A percentile compares a stretch with the other conserved stretches of the same genome.
Conservation (phyloP, 1,284 basidiomycete species). For the Salmacisia buchloeana region DNA sequence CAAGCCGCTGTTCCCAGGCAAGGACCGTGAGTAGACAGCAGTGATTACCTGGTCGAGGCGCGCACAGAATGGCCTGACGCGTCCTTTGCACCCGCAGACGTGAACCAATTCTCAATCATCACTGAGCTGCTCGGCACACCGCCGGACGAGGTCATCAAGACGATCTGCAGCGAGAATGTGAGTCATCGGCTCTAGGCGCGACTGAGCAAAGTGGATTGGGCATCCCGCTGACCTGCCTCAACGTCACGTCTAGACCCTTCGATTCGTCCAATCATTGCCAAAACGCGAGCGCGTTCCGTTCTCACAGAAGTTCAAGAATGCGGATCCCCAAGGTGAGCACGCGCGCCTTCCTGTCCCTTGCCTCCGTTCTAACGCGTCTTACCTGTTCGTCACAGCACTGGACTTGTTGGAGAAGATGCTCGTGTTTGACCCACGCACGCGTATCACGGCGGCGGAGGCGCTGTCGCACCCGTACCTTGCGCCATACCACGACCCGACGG, state of each 20-base stretch:
- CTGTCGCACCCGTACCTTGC: constrained; percentile 89
- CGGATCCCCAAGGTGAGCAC: constrained; percentile 67
- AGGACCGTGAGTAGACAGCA: constrained; percentile 62
- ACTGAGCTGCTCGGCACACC: constrained; percentile 96
- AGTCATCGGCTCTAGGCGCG: constrained; percentile 35
- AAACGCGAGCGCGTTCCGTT: constrained; percentile 95
- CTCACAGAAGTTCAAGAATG: constrained; percentile 82
- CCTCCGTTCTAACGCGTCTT: background rate
- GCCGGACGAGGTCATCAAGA: constrained; percentile 98
- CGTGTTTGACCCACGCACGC: constrained; percentile 93
- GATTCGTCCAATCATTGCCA: constrained; percentile 94
- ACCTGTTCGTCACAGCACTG: constrained; percentile 60
- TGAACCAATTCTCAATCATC: constrained; percentile 99
- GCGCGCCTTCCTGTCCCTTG: constrained; percentile 16
- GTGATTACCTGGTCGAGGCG: background rate
- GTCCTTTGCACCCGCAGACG: constrained; percentile 60
- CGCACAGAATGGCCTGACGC: background rate
- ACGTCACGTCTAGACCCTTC: constrained; percentile 68
- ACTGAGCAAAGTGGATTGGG: background rate
- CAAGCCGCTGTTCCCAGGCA: constrained; percentile 96
- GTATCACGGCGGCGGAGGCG: constrained; percentile 89
- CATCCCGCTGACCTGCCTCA: background rate
- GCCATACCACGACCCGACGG: constrained; percentile 96
- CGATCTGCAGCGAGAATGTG: constrained; percentile 95
- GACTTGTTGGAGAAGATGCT: constrained; percentile 98